Evolutionary conservation across 139 green algal genomes (phyloP).

Genomic region (Chlorella vulgaris): DNA sequence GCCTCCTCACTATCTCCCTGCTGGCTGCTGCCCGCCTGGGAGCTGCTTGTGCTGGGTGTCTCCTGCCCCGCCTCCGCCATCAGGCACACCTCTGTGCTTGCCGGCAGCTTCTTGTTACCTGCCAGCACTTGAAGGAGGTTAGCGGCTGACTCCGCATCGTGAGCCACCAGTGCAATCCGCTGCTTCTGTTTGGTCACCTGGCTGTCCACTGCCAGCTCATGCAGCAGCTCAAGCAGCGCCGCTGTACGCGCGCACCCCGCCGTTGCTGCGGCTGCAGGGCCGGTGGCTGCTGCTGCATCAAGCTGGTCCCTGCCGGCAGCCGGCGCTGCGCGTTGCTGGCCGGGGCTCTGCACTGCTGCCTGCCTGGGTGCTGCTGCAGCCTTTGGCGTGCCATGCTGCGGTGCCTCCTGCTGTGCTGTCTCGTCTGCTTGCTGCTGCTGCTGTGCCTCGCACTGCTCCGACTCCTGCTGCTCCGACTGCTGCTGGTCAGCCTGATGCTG

Average conservation of each 20-base stretch:
- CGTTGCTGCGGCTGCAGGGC: not conserved
- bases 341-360: not conserved
- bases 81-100: not conserved
- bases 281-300: not conserved
- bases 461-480: not conserved
- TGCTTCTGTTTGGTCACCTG: not conserved
- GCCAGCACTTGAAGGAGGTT: too few species aligned
- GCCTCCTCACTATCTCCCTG: not conserved
- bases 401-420: too few species aligned
- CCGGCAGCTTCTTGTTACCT: not conserved
- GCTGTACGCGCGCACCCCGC: not conserved
- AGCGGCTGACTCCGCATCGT: too few species aligned
- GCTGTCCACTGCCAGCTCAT: not conserved
- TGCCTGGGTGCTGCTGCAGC: not conserved
- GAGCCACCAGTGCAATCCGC: too few species aligned
- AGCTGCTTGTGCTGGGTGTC: too few species aligned
- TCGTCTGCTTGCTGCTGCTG: not conserved
- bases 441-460: not conserved
- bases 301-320: not conserved
- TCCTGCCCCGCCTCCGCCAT: not conserved
- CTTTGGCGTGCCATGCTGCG: too few species aligned
- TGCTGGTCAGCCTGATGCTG: slow-evolving; percentile 2
- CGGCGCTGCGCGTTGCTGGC: not conserved
- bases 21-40: too few species aligned
- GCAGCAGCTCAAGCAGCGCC: slow-evolving; percentile 19